These are phyloP conservation scores for Colletotrichum sidae DNA, from an alignment of 2,329 filamentous ascomycete genomes.

Conservation along the genomic window DNA sequence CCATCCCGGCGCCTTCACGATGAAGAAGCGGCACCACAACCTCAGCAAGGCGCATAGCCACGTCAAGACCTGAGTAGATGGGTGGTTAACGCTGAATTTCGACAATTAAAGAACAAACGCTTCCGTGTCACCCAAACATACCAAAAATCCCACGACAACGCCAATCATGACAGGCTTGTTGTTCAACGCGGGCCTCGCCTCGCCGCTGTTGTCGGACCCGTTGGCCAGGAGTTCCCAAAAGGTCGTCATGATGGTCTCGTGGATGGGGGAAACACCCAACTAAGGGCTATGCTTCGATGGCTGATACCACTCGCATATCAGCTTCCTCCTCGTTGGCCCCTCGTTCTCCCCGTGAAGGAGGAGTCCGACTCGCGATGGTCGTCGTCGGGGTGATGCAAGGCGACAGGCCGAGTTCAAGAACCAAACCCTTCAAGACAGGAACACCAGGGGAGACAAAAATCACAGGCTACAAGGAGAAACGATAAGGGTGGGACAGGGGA, in stretches of 20 bases:
- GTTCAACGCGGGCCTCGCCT: constrained; percentile 35
- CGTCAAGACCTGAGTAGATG: constrained; percentile 15
- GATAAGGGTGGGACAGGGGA: no score
- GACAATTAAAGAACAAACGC: no score
- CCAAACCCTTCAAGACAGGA: no score
- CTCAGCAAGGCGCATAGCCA: constrained; percentile 28
- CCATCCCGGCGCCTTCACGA: constrained; percentile 33
- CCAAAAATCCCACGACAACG: constrained; percentile 36
- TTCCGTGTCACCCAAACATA: background rate
- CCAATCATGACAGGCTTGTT: constrained; percentile 27
- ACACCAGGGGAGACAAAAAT: no score
- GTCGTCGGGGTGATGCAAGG: no score
- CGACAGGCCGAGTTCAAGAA: no score
- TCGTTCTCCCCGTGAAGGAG: background rate
- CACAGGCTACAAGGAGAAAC: no score
- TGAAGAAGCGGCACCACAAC: constrained; percentile 30
- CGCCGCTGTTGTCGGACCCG: constrained; percentile 34
- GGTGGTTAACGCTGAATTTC: background rate
- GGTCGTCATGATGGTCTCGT: constrained; percentile 13
- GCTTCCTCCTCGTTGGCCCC: background rate
- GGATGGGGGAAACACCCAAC: background rate
- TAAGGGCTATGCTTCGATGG: background rate
- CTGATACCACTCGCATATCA: constrained; percentile 25
- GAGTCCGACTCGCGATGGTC: background rate
- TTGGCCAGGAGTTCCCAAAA: constrained; percentile 31